Evolutionary conservation across 306 rosid species (phyloP).

Genomic region (Cicer arietinum): DNA sequence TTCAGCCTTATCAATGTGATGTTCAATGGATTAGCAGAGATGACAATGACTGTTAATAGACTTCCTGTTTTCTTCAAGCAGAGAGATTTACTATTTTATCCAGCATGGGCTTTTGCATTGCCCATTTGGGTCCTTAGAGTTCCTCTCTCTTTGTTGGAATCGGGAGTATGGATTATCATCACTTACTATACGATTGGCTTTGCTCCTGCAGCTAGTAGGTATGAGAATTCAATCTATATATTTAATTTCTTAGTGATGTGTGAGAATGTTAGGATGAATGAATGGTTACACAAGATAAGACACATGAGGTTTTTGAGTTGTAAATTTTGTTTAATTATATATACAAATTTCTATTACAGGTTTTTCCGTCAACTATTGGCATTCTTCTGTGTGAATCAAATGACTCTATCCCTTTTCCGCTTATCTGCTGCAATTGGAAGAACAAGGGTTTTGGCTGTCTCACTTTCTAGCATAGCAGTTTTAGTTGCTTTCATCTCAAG

Average conservation of each 20-base stretch:
- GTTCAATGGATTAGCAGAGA: slow-evolving; percentile 75
- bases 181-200: slow-evolving; percentile 77
- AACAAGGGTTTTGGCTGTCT: slow-evolving; percentile 63
- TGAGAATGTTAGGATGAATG: too few relatives aligned
- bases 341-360: slow-evolving; percentile 47
- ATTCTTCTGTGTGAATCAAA: slow-evolving; percentile 76
- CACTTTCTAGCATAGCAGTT: slow-evolving; percentile 66
- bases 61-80: slow-evolving; percentile 75
- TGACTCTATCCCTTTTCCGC: slow-evolving; percentile 81
- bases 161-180: slow-evolving; percentile 64
- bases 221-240: background rate
- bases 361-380: slow-evolving; percentile 82
- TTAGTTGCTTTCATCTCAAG: slow-evolving; percentile 69
- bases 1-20: slow-evolving; percentile 68
- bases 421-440: slow-evolving; percentile 84
- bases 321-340: slow-evolving; percentile 14
- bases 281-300: too few relatives aligned
- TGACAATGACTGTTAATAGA: slow-evolving; percentile 59
- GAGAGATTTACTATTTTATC: slow-evolving; percentile 66
- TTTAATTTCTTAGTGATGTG: too few relatives aligned
- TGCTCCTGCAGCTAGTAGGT: slow-evolving; percentile 76
- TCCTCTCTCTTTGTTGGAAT: slow-evolving; percentile 69
- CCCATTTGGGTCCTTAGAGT: slow-evolving; percentile 67
- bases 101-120: slow-evolving; percentile 74
- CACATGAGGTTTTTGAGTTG: background rate